Evolutionary conservation across 208 protist species (phyloP), one percentile per base, ranked within the genome.

Genomic region (Trypanosoma platydactyli): DNA sequence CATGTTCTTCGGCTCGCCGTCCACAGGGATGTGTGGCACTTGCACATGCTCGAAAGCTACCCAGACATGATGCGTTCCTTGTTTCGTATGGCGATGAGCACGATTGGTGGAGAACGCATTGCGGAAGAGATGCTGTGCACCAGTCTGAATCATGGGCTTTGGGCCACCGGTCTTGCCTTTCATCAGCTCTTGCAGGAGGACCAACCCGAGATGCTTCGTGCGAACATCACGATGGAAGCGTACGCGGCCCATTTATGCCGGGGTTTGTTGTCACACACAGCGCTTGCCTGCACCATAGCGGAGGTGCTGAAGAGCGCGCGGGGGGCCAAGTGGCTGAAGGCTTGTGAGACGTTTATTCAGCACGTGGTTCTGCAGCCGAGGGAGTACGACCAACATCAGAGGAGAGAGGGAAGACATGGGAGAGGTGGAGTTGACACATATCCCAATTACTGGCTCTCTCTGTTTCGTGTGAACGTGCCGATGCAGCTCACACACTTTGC

Each of bases 1-100:
- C 80, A 93, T 68, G 73, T 89, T 0, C 71, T 85, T 45, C 83
- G 77, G 5, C 80, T 89, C 5, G 64, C 83, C 11, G 67, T 90
- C 29, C 61, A 54, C 44, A 75, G 81, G 11, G 83, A 82, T 53
- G 80, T 77, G 16, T 92, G 83, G 81, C 70, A 74, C 25, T 66
- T 75, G 40, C 52, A 81, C 44, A 33, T 4, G 12, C 72, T 44
- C 13, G 40, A n/a, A 49, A 38, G 25, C 49, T 15, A 73, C 33
- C 33, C 3, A 50, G 52, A 66, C 5, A 60, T 68, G 63, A 72
- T 80, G 45, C 65, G 69, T 1, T 71, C 72, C n/a, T 58, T 92
- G 41, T 71, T 88, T 46, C 65, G 70, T 0, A 56, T 81, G 16
- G 86, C 86, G 0, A 51, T 91, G 16, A 50, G 60, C 18, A 35